These are phyloP conservation scores for Lophiotrema nucula DNA, from an alignment of 495 filamentous ascomycete species.

Conservation along the genomic window DNA sequence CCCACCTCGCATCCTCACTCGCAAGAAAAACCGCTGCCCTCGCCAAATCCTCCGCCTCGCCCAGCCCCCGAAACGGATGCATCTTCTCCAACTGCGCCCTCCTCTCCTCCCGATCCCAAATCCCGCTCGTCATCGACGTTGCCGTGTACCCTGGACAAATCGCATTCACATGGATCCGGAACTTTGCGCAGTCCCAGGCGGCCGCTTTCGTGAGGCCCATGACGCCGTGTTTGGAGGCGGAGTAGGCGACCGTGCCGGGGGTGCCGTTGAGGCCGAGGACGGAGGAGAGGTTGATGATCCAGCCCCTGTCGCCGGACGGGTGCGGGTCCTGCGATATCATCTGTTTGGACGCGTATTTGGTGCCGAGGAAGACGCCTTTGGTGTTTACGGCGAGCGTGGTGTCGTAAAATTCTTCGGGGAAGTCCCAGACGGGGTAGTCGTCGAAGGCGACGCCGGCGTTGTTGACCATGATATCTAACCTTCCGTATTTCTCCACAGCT, in stretches of 20 bases:
- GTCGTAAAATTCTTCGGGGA: conserved; percentile 47
- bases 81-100: conserved; percentile 7
- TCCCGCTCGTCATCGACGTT: conserved; percentile 26
- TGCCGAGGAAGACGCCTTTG: conserved; percentile 53
- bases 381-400: conserved; percentile 47
- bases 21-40: conserved; percentile 36
- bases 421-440: conserved; percentile 42
- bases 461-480: conserved; percentile 55
- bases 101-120: neutral
- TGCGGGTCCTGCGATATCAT: conserved; percentile 51
- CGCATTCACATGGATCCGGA: conserved; percentile 56
- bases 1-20: conserved; percentile 37
- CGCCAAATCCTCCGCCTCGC: conserved; percentile 37
- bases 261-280: conserved; percentile 42
- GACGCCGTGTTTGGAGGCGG: conserved; percentile 54
- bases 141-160: conserved; percentile 53
- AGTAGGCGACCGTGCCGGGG: conserved; percentile 46
- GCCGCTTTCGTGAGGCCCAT: conserved; percentile 50
- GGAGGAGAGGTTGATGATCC: conserved; percentile 56
- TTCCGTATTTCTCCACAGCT: conserved; percentile 44
- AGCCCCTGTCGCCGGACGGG: conserved; percentile 48
- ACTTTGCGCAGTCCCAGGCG: conserved; percentile 52
- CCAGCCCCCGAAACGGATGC: conserved; percentile 35
- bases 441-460: conserved; percentile 51
- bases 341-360: conserved; percentile 51